Percentiles rank a stretch among this genome's conserved stretches.
These are phyloP conservation scores for Petunia hybrid DNA, from an alignment of 305 asterid species.

Conservation along the genomic window DNA sequence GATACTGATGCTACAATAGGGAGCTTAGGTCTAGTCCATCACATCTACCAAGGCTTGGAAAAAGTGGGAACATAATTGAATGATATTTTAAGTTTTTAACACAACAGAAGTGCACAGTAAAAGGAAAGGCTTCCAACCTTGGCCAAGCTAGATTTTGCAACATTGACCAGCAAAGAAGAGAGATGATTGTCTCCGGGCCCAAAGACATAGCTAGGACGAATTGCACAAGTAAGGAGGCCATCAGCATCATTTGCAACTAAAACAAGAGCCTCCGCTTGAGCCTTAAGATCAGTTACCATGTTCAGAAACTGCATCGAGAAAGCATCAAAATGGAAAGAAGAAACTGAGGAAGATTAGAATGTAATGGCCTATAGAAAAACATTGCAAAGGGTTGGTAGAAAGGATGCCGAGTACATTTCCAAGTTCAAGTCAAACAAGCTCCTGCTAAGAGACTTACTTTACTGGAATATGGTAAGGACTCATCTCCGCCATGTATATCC, in stretches of 20 bases:
- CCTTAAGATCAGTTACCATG: slow-evolving; percentile 76
- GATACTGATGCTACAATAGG: slow-evolving; percentile 14
- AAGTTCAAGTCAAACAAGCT: slow-evolving; percentile 28
- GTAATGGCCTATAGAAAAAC: slow-evolving; percentile 15
- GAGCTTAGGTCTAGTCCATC: slow-evolving; percentile 26
- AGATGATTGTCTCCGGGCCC: slow-evolving; percentile 80
- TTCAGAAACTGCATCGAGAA: slow-evolving; percentile 62
- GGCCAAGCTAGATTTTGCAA: slow-evolving; percentile 74
- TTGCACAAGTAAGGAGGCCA: slow-evolving; percentile 86
- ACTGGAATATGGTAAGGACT: slow-evolving; percentile 77
- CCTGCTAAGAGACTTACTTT: slow-evolving; percentile 57
- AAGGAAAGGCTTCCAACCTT: slow-evolving; percentile 62
- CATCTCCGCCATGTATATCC: slow-evolving; percentile 69
- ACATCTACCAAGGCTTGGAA: slow-evolving; percentile 28
- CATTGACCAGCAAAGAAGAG: slow-evolving; percentile 58
- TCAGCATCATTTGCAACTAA: slow-evolving; percentile 73
- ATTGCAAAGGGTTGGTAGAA: not conserved
- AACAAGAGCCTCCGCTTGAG: slow-evolving; percentile 91
- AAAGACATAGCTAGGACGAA: slow-evolving; percentile 82
- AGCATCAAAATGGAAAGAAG: slow-evolving; percentile 31
- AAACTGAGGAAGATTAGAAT: slow-evolving; percentile 33
- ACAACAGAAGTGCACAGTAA: slow-evolving; percentile 6
- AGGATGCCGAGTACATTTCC: not conserved
- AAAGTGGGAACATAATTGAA: slow-evolving; percentile 5
- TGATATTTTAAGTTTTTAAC: not conserved